Evolutionary conservation across 2,329 filamentous ascomycete genomes (phyloP).

Genomic region (Metarhizium album): DNA sequence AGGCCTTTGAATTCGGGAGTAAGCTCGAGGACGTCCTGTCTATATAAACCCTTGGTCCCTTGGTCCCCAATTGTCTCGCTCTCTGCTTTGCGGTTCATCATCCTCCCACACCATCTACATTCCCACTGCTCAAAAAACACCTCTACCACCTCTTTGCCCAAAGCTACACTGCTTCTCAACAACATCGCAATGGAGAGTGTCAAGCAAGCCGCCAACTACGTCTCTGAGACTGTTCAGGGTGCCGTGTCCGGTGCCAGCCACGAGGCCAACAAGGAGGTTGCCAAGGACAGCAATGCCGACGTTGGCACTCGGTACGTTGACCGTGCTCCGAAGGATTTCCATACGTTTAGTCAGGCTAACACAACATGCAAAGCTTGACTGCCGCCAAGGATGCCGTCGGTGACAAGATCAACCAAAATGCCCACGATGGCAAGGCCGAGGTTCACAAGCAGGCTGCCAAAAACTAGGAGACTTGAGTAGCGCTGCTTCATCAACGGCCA

Average conservation of each 20-base stretch:
- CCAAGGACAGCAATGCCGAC: conserved; percentile 48
- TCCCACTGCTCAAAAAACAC: background rate
- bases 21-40: background rate
- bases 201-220: conserved; percentile 58
- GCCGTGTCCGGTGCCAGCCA: conserved; percentile 46
- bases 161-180: conserved; percentile 9
- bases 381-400: conserved; percentile 38
- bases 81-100: background rate
- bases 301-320: conserved; percentile 41
- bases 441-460: conserved; percentile 29
- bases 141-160: conserved; percentile 5
- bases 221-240: conserved; percentile 54
- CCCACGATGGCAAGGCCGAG: conserved; percentile 30
- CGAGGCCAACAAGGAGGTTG: conserved; percentile 60
- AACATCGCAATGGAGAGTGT: conserved; percentile 39
- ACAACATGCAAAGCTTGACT: conserved; percentile 20
- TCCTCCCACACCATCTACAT: background rate
- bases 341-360: background rate
- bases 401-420: conserved; percentile 35
- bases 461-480: conserved; percentile 12
- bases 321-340: background rate
- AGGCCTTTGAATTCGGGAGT: background rate
- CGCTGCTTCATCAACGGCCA: background rate
- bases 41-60: background rate
- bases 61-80: background rate